Evolutionary conservation across 208 protist genomes (phyloP), one percentile per base, ranked within the genome.

Genomic region (Crithidia bombi): DNA sequence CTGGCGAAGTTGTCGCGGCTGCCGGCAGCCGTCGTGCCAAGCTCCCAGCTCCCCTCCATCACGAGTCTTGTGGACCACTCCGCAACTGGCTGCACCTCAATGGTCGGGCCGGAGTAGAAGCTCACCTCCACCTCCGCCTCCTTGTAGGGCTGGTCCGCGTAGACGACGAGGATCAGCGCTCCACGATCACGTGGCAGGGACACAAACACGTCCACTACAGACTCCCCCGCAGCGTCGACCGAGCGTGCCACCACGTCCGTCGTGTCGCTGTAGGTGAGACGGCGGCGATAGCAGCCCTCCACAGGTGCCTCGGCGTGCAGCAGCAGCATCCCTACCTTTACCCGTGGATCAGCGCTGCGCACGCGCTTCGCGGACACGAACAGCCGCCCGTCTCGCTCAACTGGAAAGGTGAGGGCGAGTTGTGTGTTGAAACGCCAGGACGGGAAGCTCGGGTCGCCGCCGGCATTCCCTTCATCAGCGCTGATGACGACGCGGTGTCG

Each of bases 371-470:
- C 64, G 2, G 73, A 69, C 43, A 96, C 70, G 72, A 89, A 86
- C 12, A 97, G 61, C 38, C 80, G 73, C 6, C 89, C 92, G 33
- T 91, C 78, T n/a, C 82, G 80, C 58, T 82, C 78, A 36, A 91
- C 73, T 12, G 90, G 87, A 41, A 97, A 93, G 2, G 65, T 65
- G 12, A 97, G 55, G 2, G 79, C 63, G 58, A 89, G 87, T 58
- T 97, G 92, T 58, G 90, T 87, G 75, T 90, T 97, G 75, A 81
- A 89, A 49, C 92, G 82, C 92, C 92, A 97, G 47, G 90, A 93
- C 7, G 87, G 84, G 58, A 86, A 94, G 52, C 61, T 69, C 19
- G 79, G 81, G 26, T 65, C 81, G 51, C 92, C 92, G 28, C 92
- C 92, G 32, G 83, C 75, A 69, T 86, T 97, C 47, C 83, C 80